phyloP scores from a whole-genome alignment of 495 filamentous ascomycete species.

The Astrocystis sublimbata region DNA sequence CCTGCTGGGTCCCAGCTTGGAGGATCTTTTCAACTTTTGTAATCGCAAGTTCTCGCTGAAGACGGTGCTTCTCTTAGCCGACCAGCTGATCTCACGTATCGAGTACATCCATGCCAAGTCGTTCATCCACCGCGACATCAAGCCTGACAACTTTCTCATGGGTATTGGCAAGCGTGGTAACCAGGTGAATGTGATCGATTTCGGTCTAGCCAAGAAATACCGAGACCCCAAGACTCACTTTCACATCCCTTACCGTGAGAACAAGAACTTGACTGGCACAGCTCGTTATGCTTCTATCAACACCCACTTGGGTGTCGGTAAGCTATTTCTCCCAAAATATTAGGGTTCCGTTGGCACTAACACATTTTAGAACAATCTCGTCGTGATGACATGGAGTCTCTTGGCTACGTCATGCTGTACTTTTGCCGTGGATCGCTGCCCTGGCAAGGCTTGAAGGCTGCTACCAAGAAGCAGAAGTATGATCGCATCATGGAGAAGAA shows the following conservation, averaged over 20 bases:
- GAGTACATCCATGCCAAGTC: conserved; percentile 99
- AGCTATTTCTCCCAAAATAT: not conserved
- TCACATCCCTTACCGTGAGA: conserved; percentile 99
- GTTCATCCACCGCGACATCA: conserved; percentile 99
- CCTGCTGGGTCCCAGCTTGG: conserved; percentile 92
- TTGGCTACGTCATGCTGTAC: conserved; percentile 99
- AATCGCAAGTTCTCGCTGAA: conserved; percentile 99
- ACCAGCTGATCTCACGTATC: conserved; percentile 98
- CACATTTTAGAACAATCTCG: conserved; percentile 83
- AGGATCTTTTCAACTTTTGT: conserved; percentile 99
- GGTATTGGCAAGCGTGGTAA: conserved; percentile 99
- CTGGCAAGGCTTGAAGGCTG: conserved; percentile 99
- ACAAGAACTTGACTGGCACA: conserved; percentile 99
- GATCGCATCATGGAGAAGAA: conserved; percentile 99
- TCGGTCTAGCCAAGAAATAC: conserved; percentile 99
- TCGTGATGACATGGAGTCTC: conserved; percentile 99
- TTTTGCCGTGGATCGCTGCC: conserved; percentile 99
- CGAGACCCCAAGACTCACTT: conserved; percentile 99
- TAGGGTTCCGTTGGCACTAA: conserved; percentile 26
- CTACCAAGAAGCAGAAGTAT: conserved; percentile 99
- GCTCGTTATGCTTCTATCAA: conserved; percentile 99
- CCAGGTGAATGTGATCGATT: conserved; percentile 99
- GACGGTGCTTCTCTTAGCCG: conserved; percentile 96
- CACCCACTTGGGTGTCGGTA: conserved; percentile 94
- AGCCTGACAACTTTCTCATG: conserved; percentile 99